Percentiles rank a stretch among this genome's conserved stretches.
Conservation (phyloP, 2,329 filamentous ascomycete genomes). For the Fusarium duplospermum region DNA sequence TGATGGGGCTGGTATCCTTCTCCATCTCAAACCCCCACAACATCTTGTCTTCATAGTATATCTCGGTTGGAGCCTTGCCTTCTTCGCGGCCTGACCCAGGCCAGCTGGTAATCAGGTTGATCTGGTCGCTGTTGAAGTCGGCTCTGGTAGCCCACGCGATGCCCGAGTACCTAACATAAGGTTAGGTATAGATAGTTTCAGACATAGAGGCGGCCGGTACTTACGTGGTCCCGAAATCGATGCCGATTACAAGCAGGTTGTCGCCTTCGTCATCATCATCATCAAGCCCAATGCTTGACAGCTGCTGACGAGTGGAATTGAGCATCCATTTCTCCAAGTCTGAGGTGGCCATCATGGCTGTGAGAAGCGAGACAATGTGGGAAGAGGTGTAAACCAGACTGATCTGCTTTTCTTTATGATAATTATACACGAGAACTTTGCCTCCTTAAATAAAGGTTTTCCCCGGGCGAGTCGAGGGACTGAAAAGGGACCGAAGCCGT, state of each 20-base stretch:
- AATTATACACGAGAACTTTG: too few species aligned
- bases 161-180: slow-evolving; percentile 5
- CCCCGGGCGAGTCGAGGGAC: too few species aligned
- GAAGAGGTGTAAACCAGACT: background rate
- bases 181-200: background rate
- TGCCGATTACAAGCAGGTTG: background rate
- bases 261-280: background rate
- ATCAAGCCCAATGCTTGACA: background rate
- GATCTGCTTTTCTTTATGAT: background rate
- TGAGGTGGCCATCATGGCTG: too few species aligned
- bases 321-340: too few species aligned
- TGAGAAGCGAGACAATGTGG: background rate
- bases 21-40: slow-evolving; percentile 17
- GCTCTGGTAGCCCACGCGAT: slow-evolving; percentile 15
- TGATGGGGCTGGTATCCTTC: slow-evolving; percentile 7
- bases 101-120: slow-evolving; percentile 21
- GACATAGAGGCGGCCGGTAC: background rate
- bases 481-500: too few species aligned
- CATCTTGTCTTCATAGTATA: slow-evolving; percentile 16
- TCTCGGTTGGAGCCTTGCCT: slow-evolving; percentile 15
- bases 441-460: too few species aligned
- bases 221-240: background rate
- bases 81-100: slow-evolving; percentile 13
- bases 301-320: background rate
- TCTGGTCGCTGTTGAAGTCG: slow-evolving; percentile 13